Base-by-base conservation (phyloP, 345 rosid genomes). In the Viola odorata region DNA sequence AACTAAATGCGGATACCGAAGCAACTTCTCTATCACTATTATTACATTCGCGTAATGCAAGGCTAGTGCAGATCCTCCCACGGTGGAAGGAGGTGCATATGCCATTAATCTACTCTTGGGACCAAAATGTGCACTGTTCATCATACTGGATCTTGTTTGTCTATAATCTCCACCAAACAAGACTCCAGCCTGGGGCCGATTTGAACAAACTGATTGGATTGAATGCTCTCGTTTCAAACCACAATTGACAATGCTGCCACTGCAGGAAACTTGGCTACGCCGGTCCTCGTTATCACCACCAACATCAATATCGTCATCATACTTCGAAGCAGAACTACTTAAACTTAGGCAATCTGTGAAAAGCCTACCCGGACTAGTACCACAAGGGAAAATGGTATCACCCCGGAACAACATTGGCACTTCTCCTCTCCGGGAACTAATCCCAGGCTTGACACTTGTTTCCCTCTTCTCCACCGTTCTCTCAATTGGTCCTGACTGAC, bases 51-150 rank as follows among this genome's bases (percentile, higher is more conserved):
- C 97, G 65, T 94, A 90, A 66, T 86, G 97, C 70, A 94, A 68
- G 53, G 97, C 86, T 44, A 94, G 74, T 45, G 97, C 96, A 50
- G 95, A 87, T 4, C 99, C 97, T 61, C 99, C 99, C 55, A 90
- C 68, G 0, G 97, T 87, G n/a, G 87, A 80, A 60, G 80, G 74
- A 16, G 87, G 65, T 69, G 89, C 86, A 54, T 78, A 83, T 6
- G 63, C 70, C 1, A 81, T 72, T 45, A 87, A 58, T 60, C 81
- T 77, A 63, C 85, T 85, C 62, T 77, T 86, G 12, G 77, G 78
- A 63, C 89, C 84, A 45, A 76, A 76, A 40, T 61, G 77, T 4
- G 78, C 72, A 60, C 55, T 48, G 40, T 49, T 75, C 48, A 65
- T 63, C 36, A 41, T 65, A 53, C 65, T 47, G 16, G 52, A 17